Evolutionary conservation across 2,329 filamentous ascomycete species (phyloP).

Genomic region (Penicillium palitans): DNA sequence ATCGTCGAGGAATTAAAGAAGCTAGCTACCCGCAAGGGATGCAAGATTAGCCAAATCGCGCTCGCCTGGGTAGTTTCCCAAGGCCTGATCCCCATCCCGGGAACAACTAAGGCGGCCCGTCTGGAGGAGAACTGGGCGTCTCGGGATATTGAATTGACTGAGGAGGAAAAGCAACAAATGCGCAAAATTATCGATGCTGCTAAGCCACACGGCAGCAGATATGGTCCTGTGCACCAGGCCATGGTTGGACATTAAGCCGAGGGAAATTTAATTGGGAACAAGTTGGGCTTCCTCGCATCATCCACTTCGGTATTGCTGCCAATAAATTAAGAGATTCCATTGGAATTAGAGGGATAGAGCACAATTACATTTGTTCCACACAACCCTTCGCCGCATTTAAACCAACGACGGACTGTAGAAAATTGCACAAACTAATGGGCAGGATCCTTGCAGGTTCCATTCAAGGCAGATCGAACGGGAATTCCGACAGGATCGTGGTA

Average conservation of each 20-base stretch:
- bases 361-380: neutral
- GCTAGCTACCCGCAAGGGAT: conserved; percentile 39
- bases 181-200: conserved; percentile 40
- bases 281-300: neutral
- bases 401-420: too few species aligned
- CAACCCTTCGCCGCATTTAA: neutral
- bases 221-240: conserved; percentile 26
- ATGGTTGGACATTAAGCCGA: conserved; percentile 27
- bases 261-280: too few species aligned
- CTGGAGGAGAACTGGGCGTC: conserved; percentile 46
- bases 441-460: neutral
- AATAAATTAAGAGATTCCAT: neutral
- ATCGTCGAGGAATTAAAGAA: conserved; percentile 48
- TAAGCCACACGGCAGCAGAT: conserved; percentile 42
- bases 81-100: conserved; percentile 50
- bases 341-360: neutral
- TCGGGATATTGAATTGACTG: conserved; percentile 37
- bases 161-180: conserved; percentile 44
- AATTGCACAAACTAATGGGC: neutral
- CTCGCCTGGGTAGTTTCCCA: conserved; percentile 46
- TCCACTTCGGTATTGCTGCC: neutral
- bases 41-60: conserved; percentile 39
- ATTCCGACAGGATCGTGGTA: neutral
- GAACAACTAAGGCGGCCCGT: conserved; percentile 45
- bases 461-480: neutral